Conservation (phyloP, 441 rosid genomes). For the Erysimum cheiri region DNA sequence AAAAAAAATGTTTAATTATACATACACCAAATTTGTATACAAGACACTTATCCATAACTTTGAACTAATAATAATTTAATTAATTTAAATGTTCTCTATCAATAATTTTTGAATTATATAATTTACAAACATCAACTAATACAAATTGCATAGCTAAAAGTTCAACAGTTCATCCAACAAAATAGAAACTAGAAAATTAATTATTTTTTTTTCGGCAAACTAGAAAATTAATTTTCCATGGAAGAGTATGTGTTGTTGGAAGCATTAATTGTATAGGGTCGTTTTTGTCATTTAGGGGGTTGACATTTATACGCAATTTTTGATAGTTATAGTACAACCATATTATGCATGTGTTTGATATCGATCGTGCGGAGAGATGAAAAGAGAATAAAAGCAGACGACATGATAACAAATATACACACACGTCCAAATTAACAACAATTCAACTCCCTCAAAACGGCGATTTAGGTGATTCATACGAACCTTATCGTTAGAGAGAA, state of each 20-base stretch:
- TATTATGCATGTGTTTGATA: constrained; percentile 19
- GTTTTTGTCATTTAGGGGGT: background rate
- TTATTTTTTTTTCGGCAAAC: too few relatives aligned
- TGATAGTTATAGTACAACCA: background rate
- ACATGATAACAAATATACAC: constrained; percentile 6
- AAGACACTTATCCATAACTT: background rate
- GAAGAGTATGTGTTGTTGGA: background rate
- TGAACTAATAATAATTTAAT: background rate
- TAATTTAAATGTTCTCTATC: background rate
- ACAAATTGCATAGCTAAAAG: background rate
- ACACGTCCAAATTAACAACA: constrained; percentile 5
- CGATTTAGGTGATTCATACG: background rate
- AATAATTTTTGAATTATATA: background rate
- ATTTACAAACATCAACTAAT: background rate
- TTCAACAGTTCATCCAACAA: background rate
- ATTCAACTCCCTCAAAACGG: background rate
- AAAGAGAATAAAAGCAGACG: background rate
- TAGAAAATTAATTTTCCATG: background rate
- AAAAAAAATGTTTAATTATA: background rate
- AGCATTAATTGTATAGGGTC: background rate
- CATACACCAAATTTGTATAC: background rate
- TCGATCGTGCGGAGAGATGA: background rate
- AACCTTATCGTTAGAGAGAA: constrained; percentile 61
- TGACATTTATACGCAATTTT: constrained; percentile 1
- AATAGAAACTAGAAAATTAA: too few relatives aligned